Base-by-base conservation (phyloP, 768 basidiomycete genomes). In the Pisolithus albus region DNA sequence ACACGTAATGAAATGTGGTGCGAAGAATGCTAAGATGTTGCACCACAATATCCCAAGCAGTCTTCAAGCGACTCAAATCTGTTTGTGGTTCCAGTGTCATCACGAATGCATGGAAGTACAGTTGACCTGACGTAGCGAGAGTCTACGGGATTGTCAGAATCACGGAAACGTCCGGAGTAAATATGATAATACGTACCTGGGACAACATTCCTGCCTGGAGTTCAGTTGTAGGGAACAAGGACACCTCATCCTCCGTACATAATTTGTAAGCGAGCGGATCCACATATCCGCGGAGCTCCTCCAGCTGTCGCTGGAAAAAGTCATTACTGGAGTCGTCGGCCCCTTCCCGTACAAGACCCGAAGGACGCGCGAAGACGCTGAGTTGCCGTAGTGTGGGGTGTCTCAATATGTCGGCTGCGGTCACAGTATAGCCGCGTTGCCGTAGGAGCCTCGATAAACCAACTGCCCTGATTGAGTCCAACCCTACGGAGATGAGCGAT, bases 131-230 rank as follows among this genome's bases (percentile, higher is more conserved):
- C 34, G 68, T 66, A 13, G 52, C 49, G 3, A 69, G 52, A 15
- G 67, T 69, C 67, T 69, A 48, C 26, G n/a, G 28, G 45, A 41
- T 9, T 11, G 16, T 18, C 3, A 37, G 18, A 46, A 4, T 10
- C 26, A 13, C 13, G 24, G 9, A 4, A 15, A 13, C 34, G 34
- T 32, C 26, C 16, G 24, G 23, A n/a, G 10, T 11, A 18, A 37
- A 45, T 11, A 49, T 39, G 49, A 24, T 46, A 11, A 30, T 18
- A 51, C 61, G 39, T 51, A 75, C 76, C 65, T 78, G 76, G 3
- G 76, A 76, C 39, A 78, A 56, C 75, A 78, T 76, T 10, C 77
- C 77, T 15, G 73, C 64, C 59, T 78, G 77, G 18, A 78, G 62
- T 19, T 64, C 65, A 5, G 75, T 77, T 6, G 72, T 71, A 10